Base-by-base conservation (phyloP, 805 yeast genomes). In the Pichia nakasei region DNA sequence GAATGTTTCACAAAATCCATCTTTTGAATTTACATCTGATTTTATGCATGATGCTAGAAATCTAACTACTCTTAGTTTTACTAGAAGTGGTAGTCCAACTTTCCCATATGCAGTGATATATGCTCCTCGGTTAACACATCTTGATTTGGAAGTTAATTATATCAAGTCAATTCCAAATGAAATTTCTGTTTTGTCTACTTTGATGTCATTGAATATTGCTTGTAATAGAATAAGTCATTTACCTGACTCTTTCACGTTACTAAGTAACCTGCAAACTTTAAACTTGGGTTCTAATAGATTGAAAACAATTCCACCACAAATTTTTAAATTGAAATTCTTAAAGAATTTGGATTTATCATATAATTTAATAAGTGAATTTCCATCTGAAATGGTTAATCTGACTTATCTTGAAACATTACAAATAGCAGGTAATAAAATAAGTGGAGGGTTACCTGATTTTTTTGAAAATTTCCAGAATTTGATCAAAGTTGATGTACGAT, bases 1-100 rank as follows among this genome's bases (percentile, higher is more conserved):
- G 48, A 91, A 89, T 60, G 86, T 87, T 9, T 83, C 94, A 2
- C 78, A 82, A 49, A 89, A 89, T 58, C 95, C 96, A 4, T 83
- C 94, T 17, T 81, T 91, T 42, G 77, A 80, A 47, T 67, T 89
- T 29, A 95, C 97, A 0, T 65, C 78, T 44, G 96, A 88, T 57
- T 89, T 89, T 58, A 79, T 89, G 54, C 95, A 87, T 58, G 76
- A 66, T 21, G 85, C 95, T 51, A 73, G 78, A 35, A 85, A 85
- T 55, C 68, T 88, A 54, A 71, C 75, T 22, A 74, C 76, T 42
- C 69, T 88, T 48, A 72, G 78, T 44, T 85, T 80, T 67, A 78
- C 85, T 1, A 72, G 79, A 49, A 83, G 84, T 52, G 82, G 93
- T 44, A 77, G 85, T 21, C 76, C 82, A 8, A 73, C 68, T 39